These are phyloP conservation scores for Botryosphaeria dothidea DNA, from an alignment of 2,329 filamentous ascomycete species.

Conservation along the genomic window DNA sequence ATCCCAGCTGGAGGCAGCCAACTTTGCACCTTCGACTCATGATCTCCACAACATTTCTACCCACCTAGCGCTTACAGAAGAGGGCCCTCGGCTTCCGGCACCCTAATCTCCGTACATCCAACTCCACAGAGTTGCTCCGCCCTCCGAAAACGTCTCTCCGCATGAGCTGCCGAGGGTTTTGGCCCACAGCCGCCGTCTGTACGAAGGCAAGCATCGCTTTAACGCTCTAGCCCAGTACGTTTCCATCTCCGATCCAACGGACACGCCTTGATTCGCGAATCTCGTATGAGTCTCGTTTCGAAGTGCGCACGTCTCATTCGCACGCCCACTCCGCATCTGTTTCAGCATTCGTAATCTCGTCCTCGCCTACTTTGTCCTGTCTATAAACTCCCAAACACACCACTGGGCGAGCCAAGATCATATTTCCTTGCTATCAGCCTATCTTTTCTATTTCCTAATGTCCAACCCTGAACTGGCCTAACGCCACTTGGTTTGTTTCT, in stretches of 20 bases:
- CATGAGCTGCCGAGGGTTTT: too few relatives aligned
- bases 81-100: neutral
- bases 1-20: too few relatives aligned
- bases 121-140: neutral
- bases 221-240: neutral
- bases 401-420: neutral
- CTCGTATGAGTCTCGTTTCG: neutral
- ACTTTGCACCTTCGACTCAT: too few relatives aligned
- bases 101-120: neutral
- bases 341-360: neutral
- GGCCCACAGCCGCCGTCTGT: neutral
- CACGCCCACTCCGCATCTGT: neutral
- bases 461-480: neutral
- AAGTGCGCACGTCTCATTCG: neutral
- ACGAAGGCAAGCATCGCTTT: neutral
- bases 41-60: neutral
- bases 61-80: neutral
- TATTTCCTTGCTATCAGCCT: neutral
- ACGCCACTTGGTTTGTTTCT: neutral
- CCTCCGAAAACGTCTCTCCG: too few relatives aligned
- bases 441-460: neutral
- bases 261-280: neutral
- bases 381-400: neutral
- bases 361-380: neutral
- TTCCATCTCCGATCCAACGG: neutral